Evolutionary conservation across 2,329 filamentous ascomycete genomes (phyloP), one percentile per base, ranked within the genome.

Genomic region (Penicillium paneum): DNA sequence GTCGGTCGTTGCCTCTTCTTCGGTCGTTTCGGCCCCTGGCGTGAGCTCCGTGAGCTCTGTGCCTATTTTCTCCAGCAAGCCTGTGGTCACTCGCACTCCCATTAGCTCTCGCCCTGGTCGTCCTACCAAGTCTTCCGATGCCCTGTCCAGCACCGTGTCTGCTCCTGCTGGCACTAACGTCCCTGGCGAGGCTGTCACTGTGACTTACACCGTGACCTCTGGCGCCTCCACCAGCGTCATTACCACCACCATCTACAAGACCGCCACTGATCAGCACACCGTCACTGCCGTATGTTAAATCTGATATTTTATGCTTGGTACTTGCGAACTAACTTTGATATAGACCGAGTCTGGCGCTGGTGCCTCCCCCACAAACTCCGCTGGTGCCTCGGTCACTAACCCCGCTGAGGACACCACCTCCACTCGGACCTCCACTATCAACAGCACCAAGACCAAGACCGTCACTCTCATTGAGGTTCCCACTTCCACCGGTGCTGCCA

Each of bases 181-280:
- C 13, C 46, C 61, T 34, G 53, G 54, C 31, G 49, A 57, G 32
- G 52, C 52, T 10, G 24, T 32, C 54, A 46, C 35, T 31, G 36
- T 76, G 39, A 74, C 73, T 44, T 76, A 75, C 67, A 76, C 73
- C n/a, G 49, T 73, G 31, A 71, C 70, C 34, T 59, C 68, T 41
- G 73, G 73, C 38, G 64, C 64, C 21, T 67, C 69, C 5, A 69
- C 67, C 43, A 67, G 64, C 28, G 67, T 74, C 31, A 63, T 75
- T 17, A 75, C 73, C 26, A 74, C 67, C 41, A 74, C 72, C 13
- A 64, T 75, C 48, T 67, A 68, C 62, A 63, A 59, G 52, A 74
- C 72, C 41, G 58, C 61, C 31, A 73, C 69, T 40, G 46, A 62
- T 15, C 45, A 62, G 28, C 49, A 65, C 53, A 69, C 67, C 24